Evolutionary conservation across 2,329 filamentous ascomycete species (phyloP).

Genomic region (Pseudogymnoascus sp.): DNA sequence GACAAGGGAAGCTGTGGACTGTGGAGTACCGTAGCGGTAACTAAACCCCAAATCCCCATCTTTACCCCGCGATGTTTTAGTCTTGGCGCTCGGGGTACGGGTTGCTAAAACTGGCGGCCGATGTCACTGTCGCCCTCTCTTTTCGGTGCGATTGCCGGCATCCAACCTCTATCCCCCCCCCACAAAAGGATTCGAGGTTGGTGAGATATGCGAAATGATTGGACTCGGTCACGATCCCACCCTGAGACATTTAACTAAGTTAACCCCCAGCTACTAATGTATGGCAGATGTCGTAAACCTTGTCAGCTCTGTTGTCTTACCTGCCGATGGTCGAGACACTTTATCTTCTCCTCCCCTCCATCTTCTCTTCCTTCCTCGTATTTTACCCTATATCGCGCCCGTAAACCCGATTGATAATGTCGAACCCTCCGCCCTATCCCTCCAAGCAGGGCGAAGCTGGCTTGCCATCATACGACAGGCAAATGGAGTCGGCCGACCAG

Average conservation of each 20-base stretch:
- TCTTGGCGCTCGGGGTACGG: background rate
- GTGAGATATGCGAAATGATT: background rate
- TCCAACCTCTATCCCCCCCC: background rate
- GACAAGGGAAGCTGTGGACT: background rate
- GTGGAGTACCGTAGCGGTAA: background rate
- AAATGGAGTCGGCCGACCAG: background rate
- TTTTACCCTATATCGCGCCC: background rate
- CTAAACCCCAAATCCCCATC: background rate
- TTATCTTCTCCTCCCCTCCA: background rate
- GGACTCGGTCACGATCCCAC: background rate
- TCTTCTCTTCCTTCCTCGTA: background rate
- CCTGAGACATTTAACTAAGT: background rate
- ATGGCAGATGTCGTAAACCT: background rate
- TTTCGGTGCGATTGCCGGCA: background rate
- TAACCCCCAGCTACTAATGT: background rate
- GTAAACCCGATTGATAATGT: background rate
- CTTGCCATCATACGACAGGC: background rate
- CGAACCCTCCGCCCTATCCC: background rate
- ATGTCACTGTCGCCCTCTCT: background rate
- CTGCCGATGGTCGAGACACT: background rate
- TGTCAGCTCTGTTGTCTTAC: background rate
- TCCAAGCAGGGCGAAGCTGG: background rate
- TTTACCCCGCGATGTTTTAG: background rate
- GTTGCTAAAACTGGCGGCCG: background rate
- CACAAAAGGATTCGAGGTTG: background rate